Percentiles rank a stretch among this genome's conserved stretches.
These are phyloP conservation scores for Candida albicans DNA, from an alignment of 1,139 yeast species.

Conservation along the genomic window DNA sequence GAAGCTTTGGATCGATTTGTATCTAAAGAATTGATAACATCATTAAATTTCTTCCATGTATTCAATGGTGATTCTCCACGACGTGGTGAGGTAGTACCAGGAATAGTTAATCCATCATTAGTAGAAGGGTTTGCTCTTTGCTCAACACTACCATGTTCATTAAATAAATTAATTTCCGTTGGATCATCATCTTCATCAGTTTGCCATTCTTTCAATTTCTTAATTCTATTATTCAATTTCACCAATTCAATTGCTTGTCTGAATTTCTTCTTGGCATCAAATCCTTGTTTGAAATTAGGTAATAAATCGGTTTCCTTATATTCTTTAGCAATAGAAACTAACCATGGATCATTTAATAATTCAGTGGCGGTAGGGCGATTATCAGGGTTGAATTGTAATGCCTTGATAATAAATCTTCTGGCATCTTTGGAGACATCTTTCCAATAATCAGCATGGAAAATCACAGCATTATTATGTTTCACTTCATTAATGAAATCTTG, in stretches of 20 bases:
- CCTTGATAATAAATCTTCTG: constrained; percentile 64
- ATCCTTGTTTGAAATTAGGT: constrained; percentile 65
- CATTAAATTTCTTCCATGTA: constrained; percentile 28
- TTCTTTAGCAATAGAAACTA: constrained; percentile 48
- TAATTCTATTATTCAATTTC: constrained; percentile 69
- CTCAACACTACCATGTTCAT: constrained; percentile 27
- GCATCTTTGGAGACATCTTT: constrained; percentile 72
- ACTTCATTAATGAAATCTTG: constrained; percentile 82
- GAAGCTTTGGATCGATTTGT: constrained; percentile 20
- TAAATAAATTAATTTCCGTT: constrained; percentile 44
- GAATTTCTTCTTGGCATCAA: constrained; percentile 83
- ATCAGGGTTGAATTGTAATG: constrained; percentile 65
- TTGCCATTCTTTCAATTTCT: constrained; percentile 57
- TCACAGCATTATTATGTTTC: constrained; percentile 62
- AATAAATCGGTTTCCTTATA: constrained; percentile 62
- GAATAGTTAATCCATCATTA: neutral
- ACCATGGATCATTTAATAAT: constrained; percentile 70
- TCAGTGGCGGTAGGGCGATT: constrained; percentile 67
- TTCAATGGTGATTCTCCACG: constrained; percentile 15
- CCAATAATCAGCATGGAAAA: constrained; percentile 90
- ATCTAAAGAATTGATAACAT: constrained; percentile 18
- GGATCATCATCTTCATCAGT: constrained; percentile 58
- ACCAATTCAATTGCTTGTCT: constrained; percentile 85
- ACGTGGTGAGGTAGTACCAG: neutral
- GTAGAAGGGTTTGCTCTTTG: constrained; percentile 12